Base-by-base conservation (phyloP, 495 filamentous ascomycete genomes). In the Extremus antarcticus region DNA sequence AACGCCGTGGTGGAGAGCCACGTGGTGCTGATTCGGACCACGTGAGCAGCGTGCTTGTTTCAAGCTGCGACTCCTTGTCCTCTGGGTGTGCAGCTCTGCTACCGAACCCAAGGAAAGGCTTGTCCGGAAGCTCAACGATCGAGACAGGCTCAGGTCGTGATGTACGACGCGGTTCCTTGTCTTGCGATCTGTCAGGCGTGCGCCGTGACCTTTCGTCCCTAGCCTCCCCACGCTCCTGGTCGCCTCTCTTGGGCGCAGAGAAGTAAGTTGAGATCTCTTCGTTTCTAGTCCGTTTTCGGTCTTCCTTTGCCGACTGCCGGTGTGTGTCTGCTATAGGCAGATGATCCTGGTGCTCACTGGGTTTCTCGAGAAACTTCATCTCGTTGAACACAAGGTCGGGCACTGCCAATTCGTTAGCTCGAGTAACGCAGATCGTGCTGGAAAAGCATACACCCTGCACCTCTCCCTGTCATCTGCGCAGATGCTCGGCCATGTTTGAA, bases 401-500 rank as follows among this genome's bases (percentile, higher is more conserved):
- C 43, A 85, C 82, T 85, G 60, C 35, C 61, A 53, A 23, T 1
- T 25, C 49, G 19, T 56, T 20, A 54, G 51, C 35, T 43, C 16
- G 35, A 19, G 15, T 21, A 7, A 23, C 16, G 19, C 22, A 25
- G 16, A 46, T 11, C 24, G 49, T 29, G 46, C 46, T 47, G 41
- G 43, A 64, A 69, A 66, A 67, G 77, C 74, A 61, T 53, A 61
- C 58, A 48, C 50, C 59, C 59, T 22, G 46, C 22, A 17, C 73
- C 72, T 58, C 66, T 71, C 55, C 74, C 69, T 56, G 66, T 71
- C 51, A 78, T 54, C 24, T 76, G 77, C 43, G 76, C 79, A 11
- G 86, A 89, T 24, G 78, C 72, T 49, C 77, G 79, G 1, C 85
- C 85, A 62, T 82, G 90, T 22, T 76, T 78, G 66, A 91, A 91